These are phyloP conservation scores for Tetradesmus lagerheimii DNA, from an alignment of 139 green algal genomes.

Conservation along the genomic window DNA sequence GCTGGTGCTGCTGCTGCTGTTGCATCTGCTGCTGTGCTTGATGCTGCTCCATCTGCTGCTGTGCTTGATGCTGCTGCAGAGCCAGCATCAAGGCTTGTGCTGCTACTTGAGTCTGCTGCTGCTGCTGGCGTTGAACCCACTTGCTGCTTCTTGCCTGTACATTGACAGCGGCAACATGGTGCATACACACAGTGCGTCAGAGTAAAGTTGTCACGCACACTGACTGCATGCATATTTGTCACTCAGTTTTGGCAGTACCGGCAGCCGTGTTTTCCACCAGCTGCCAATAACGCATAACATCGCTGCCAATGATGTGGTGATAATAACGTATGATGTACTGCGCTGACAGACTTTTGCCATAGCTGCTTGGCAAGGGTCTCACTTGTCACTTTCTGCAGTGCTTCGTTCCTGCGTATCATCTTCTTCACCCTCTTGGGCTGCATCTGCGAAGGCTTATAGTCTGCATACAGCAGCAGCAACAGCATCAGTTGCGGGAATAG, in stretches of 20 bases:
- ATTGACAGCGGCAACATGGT: not conserved
- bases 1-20: not conserved
- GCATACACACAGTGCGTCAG: not conserved
- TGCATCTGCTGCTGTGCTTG: not conserved
- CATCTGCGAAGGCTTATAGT: not conserved
- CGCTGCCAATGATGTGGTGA: no score
- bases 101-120: not conserved
- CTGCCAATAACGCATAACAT: no score
- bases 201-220: not conserved
- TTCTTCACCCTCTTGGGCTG: not conserved
- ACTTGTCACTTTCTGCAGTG: not conserved
- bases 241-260: not conserved
- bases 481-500: not conserved
- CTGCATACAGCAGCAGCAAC: not conserved
- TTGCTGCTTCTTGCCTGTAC: not conserved
- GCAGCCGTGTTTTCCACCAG: no score
- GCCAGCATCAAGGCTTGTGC: not conserved
- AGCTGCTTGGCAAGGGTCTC: not conserved
- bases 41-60: not conserved
- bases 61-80: not conserved
- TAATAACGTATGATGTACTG: no score
- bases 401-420: not conserved
- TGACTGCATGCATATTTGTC: not conserved
- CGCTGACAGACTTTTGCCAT: no score
- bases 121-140: not conserved